Evolutionary conservation across 345 rosid genomes (phyloP), one percentile per base, ranked within the genome.

Genomic region (Physaria fendleri): DNA sequence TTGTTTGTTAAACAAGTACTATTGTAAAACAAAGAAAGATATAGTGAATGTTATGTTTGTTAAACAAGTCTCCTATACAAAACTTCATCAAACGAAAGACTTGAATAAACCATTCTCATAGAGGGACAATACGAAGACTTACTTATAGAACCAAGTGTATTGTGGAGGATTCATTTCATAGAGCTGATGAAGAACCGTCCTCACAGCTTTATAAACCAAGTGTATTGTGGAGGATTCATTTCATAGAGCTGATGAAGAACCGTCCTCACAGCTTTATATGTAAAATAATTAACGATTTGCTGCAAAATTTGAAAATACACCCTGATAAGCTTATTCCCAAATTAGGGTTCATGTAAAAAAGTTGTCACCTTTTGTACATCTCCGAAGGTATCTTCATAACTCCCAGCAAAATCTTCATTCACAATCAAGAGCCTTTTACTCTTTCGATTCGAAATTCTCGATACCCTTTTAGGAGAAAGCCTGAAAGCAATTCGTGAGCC

Each of bases 111-210:
- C 9, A 13, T 29, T 5, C n/a, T 15, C 6, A 49, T 35, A 9
- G 45, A n/a, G n/a, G n/a, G n/a, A n/a, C n/a, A n/a, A n/a, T n/a
- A n/a, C 17, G 48, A 38, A 38, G 25, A 71, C 94, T 80, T 80
- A 93, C 99, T 87, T 71, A 17, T 93, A 93, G n/a, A 93, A 68
- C 97, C 97, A 89, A 64, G 79, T 79, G 65, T 93, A 93, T 1
- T 79, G 54, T 0, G 97, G 83, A 6, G 99, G 99, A 75, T 89
- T 89, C 99, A 93, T 93, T 82, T 93, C 97, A 13, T 93, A 88
- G 8, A 93, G 91, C 83, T 93, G 99, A 73, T 51, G 58, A 62
- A 93, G 84, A 44, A 93, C 99, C 5, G 99, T 87, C 81, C 91
- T 85, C 42, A 73, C 86, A 14, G 99, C 99, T 77, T 93, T 93